Evolutionary conservation across 306 rosid genomes (phyloP).

Genomic region (Amphicarpaea edgeworthii): DNA sequence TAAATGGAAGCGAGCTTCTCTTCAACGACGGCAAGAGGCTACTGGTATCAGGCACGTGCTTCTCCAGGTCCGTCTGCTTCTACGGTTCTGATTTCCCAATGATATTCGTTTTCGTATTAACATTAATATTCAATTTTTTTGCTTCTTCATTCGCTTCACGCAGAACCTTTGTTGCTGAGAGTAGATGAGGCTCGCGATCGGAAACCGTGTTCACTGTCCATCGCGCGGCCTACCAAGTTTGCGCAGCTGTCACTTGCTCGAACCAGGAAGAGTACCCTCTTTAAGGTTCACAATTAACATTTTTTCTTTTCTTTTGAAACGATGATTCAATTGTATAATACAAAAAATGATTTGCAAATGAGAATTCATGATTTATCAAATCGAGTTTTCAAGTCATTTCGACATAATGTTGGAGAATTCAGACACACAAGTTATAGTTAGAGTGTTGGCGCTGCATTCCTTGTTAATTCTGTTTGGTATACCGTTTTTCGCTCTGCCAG

Average conservation of each 20-base stretch:
- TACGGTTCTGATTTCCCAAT: not conserved
- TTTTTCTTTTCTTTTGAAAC: not conserved
- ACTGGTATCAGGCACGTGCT: constrained; percentile 26
- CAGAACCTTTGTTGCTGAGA: constrained; percentile 56
- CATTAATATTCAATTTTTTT: too few relatives aligned
- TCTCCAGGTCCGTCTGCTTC: constrained; percentile 54
- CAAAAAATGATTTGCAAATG: not conserved
- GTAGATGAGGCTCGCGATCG: constrained; percentile 43
- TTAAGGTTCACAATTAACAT: constrained; percentile 52
- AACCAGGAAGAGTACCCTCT: constrained; percentile 49
- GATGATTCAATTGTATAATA: not conserved
- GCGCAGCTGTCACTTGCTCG: constrained; percentile 49
- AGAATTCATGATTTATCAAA: constrained; percentile 8
- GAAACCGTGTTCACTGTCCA: constrained; percentile 43
- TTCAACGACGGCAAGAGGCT: constrained; percentile 50
- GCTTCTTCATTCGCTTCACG: constrained; percentile 4
- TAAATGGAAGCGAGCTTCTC: constrained; percentile 68
- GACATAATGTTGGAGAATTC: not conserved
- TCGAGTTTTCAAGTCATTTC: not conserved
- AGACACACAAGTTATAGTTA: not conserved
- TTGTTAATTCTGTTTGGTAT: constrained; percentile 27
- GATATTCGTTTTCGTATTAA: not conserved
- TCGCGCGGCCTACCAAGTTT: constrained; percentile 39
- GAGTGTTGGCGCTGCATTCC: not conserved
- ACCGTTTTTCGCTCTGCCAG: constrained; percentile 47